These are phyloP conservation scores for Daldinia grandis DNA, from an alignment of 495 filamentous ascomycete genomes.

Conservation along the genomic window DNA sequence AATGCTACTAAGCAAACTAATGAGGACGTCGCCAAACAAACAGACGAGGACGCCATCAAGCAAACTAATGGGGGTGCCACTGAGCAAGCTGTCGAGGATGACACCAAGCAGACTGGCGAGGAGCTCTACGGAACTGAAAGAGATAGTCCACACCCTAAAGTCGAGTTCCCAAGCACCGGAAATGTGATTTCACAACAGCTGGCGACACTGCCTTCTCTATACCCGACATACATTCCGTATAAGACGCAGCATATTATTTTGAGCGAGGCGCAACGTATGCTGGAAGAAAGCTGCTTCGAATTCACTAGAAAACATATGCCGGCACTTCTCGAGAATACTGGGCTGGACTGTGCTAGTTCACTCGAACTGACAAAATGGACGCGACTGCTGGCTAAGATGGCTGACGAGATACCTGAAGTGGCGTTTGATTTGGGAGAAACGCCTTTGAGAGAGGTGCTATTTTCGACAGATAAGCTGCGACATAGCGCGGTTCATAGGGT, in stretches of 20 bases:
- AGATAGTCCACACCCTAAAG: neutral
- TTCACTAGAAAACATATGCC: constrained; percentile 50
- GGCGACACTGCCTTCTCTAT: constrained; percentile 40
- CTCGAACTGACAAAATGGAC: constrained; percentile 55
- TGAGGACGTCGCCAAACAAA: neutral
- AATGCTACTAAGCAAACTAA: neutral
- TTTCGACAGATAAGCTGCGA: constrained; percentile 43
- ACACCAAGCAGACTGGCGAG: constrained; percentile 3
- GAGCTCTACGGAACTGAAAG: neutral
- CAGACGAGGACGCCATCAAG: neutral
- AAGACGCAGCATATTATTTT: constrained; percentile 52
- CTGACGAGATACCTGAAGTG: constrained; percentile 42
- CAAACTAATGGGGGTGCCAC: too few relatives aligned
- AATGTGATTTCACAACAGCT: constrained; percentile 6
- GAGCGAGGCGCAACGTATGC: constrained; percentile 47
- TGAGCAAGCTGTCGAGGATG: neutral
- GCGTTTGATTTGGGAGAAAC: constrained; percentile 13
- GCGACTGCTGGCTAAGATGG: constrained; percentile 34
- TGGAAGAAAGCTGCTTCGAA: constrained; percentile 55
- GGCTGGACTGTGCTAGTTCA: constrained; percentile 50
- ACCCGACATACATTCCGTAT: constrained; percentile 54
- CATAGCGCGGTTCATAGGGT: constrained; percentile 52
- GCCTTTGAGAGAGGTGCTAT: constrained; percentile 40
- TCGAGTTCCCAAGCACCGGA: constrained; percentile 14
- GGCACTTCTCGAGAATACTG: constrained; percentile 40